Evolutionary conservation across 441 rosid species (phyloP), one percentile per base, ranked within the genome.

Genomic region (Gossypium davidsonii): DNA sequence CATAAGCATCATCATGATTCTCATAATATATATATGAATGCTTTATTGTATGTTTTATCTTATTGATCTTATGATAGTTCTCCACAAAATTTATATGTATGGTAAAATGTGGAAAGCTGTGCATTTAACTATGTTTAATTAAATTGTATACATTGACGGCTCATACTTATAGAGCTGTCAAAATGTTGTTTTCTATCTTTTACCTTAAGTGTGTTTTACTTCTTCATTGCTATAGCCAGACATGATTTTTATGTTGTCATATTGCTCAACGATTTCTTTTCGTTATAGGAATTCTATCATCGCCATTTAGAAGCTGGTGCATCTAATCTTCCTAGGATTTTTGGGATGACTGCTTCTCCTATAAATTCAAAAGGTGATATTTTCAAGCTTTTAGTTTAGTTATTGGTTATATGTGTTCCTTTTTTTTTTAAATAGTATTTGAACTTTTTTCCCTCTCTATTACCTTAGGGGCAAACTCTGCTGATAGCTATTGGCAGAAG

Each of bases 271-370:
- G 67, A 63, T 72, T 61, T 53, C 1, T 59, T 74, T 70, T 48
- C 58, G 66, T 56, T 83, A 48, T 86, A 95, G 99, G 97, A 95
- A 73, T 95, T 90, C 73, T 95, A 91, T 84, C 97, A 91, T 75
- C 78, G 67, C 2, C 79, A 77, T 37, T 60, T 88, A 26, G 49
- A 21, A 12, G 73, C 79, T 62, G 82, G 81, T 66, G 76, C 10
- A 42, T 34, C 73, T 10, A 37, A 78, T 62, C 85, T 91, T 75
- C 99, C 99, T 1, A 79, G 94, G 83, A 89, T 95, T 78, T 80
- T 90, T 68, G 99, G 99, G 70, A 88, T 93, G 99, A 95, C 98
- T 21, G 99, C 98, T 26, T 95, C 97, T 56, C 99, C 82, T 21
- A 91, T 95, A 52, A 91, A 91, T 73, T 71, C 91, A n/a, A 93